Conservation (phyloP, 2,329 filamentous ascomycete species). For the Stachybotrys echinatus region DNA sequence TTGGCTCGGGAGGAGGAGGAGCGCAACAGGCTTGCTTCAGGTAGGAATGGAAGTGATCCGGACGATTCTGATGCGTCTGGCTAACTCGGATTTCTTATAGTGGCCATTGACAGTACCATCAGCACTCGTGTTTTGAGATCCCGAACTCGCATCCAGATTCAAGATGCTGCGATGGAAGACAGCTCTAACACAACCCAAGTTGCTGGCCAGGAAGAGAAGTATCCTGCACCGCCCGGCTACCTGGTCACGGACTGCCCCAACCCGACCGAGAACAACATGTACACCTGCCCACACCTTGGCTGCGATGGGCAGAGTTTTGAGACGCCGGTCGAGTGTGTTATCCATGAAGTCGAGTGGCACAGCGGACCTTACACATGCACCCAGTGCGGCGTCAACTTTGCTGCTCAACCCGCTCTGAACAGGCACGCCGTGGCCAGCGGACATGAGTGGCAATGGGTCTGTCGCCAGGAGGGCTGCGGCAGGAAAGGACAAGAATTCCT, state of each 20-base stretch:
- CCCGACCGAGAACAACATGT: constrained; percentile 5
- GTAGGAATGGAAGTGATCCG: too few species aligned
- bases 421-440: constrained; percentile 10
- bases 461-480: constrained; percentile 11
- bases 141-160: too few species aligned
- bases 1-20: too few species aligned
- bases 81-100: too few species aligned
- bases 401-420: constrained; percentile 12
- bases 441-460: constrained; percentile 10
- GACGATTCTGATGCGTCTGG: too few species aligned
- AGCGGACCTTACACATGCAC: constrained; percentile 12
- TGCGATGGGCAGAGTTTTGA: constrained; percentile 19
- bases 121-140: too few species aligned
- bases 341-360: constrained; percentile 18
- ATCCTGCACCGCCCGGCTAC: constrained; percentile 9
- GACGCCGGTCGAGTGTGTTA: constrained; percentile 12
- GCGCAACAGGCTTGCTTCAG: too few species aligned
- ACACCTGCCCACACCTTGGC: constrained; percentile 14
- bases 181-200: not conserved
- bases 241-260: constrained; percentile 8
- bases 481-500: not conserved
- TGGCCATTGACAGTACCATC: too few species aligned
- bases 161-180: not conserved
- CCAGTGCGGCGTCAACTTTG: constrained; percentile 14
- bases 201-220: not conserved